Conservation (phyloP, 202 grass and related monocot species). For the Carex arenaria region DNA sequence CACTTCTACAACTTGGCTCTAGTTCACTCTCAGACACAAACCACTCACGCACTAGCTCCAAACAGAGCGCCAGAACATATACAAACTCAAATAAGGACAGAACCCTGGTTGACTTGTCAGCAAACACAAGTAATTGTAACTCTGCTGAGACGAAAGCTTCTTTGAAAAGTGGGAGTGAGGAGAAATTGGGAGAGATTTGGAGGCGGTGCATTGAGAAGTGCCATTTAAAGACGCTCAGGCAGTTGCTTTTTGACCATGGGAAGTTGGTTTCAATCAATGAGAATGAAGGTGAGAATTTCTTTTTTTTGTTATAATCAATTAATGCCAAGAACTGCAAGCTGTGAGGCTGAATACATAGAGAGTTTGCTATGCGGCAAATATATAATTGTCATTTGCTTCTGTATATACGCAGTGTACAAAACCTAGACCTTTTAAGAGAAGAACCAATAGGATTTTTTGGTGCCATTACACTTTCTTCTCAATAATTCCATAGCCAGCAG, state of each 20-base stretch:
- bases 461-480: not conserved
- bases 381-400: not conserved
- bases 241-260: conserved; percentile 59
- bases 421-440: not conserved
- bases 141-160: conserved; percentile 24
- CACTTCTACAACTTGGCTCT: conserved; percentile 85
- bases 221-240: conserved; percentile 69
- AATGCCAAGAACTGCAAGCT: not conserved
- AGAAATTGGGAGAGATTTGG: conserved; percentile 60
- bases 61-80: conserved; percentile 45
- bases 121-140: conserved; percentile 39
- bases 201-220: conserved; percentile 63
- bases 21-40: conserved; percentile 58
- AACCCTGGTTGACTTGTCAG: conserved; percentile 38
- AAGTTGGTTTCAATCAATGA: conserved; percentile 59
- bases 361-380: not conserved
- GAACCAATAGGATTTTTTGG: not conserved
- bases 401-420: not conserved
- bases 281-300: conserved; percentile 43
- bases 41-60: conserved; percentile 59
- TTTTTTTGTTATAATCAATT: not conserved
- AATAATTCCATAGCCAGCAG: not conserved
- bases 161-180: conserved; percentile 26
- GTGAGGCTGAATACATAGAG: not conserved
- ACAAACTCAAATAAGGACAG: conserved; percentile 27